A percentile compares a stretch with the other conserved stretches of the same genome.
Conservation (phyloP, 1,284 basidiomycete species). For the Puccinia novopanici region DNA sequence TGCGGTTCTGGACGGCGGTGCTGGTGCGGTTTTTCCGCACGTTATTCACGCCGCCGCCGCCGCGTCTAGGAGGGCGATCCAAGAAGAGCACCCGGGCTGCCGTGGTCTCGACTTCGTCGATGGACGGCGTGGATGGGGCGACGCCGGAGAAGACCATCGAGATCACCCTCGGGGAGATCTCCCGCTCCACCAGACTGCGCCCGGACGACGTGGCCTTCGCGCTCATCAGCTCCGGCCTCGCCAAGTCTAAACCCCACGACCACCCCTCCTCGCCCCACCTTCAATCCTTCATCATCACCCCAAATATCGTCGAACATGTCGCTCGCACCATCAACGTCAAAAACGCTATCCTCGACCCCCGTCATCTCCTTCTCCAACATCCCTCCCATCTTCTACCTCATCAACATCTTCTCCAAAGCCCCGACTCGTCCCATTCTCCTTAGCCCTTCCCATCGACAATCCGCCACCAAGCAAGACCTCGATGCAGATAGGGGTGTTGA, state of each 20-base stretch:
- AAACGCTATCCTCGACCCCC: slow-evolving; percentile 30
- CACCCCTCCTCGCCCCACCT: too few species aligned
- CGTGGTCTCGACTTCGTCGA: slow-evolving; percentile 60
- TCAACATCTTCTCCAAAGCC: background rate
- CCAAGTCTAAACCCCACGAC: background rate
- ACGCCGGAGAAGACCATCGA: slow-evolving; percentile 57
- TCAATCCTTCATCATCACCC: slow-evolving; percentile 36
- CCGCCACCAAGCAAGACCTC: too few species aligned
- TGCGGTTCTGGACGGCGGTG: slow-evolving; percentile 85
- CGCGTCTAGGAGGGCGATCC: background rate
- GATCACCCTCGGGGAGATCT: slow-evolving; percentile 64
- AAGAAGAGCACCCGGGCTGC: slow-evolving; percentile 60
- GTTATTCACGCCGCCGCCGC: slow-evolving; percentile 56
- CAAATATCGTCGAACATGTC: slow-evolving; percentile 39
- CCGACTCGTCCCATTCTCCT: background rate
- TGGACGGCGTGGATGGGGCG: slow-evolving; percentile 57
- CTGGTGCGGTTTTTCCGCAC: slow-evolving; percentile 78
- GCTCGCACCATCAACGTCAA: slow-evolving; percentile 13
- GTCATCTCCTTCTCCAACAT: slow-evolving; percentile 27
- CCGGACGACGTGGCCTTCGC: slow-evolving; percentile 84
- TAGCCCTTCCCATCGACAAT: too few species aligned
- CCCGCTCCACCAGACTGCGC: slow-evolving; percentile 76
- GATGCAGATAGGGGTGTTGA: too few species aligned
- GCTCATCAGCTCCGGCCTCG: slow-evolving; percentile 64
- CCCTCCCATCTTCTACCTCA: background rate